Conservation (phyloP, 805 yeast species). For the Candida michaelii region DNA sequence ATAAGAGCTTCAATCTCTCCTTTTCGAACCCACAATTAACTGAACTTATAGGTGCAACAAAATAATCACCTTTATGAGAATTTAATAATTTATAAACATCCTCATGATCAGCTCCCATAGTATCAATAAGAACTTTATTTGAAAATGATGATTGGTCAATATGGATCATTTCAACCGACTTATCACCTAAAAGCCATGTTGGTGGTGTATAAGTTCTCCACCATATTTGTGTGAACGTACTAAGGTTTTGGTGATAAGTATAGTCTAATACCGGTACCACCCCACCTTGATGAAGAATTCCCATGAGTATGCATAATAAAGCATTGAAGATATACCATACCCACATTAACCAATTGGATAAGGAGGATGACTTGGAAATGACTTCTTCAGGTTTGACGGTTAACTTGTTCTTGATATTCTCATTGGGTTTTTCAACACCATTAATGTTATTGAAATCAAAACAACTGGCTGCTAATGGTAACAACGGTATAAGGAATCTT, state of each 20-base stretch:
- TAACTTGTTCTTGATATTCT: constrained; percentile 11
- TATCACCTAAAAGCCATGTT: constrained; percentile 65
- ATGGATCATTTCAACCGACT: constrained; percentile 7
- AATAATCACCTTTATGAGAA: constrained; percentile 11
- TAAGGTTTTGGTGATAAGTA: constrained; percentile 21
- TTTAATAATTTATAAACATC: constrained; percentile 5
- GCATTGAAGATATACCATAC: constrained; percentile 68
- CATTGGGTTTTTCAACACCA: constrained; percentile 10
- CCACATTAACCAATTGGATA: constrained; percentile 23
- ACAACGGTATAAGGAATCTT: constrained; percentile 77
- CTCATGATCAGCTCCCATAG: constrained; percentile 46
- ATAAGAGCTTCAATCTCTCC: constrained; percentile 19
- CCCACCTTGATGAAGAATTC: constrained; percentile 88
- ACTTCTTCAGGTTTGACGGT: constrained; percentile 12
- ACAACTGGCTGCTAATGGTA: constrained; percentile 68
- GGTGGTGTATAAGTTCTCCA: constrained; percentile 97
- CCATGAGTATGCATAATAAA: constrained; percentile 63
- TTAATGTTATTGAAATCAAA: constrained; percentile 38
- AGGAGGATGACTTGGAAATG: constrained; percentile 5
- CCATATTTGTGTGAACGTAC: constrained; percentile 57
- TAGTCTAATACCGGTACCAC: constrained; percentile 63
- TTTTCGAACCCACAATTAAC: constrained; percentile 20
- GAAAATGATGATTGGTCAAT: constrained; percentile 8
- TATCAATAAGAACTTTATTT: constrained; percentile 37
- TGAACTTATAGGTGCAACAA: constrained; percentile 45